Percentiles rank a stretch among this genome's conserved stretches.
These are phyloP conservation scores for Penicillium cosmopolitanum DNA, from an alignment of 495 filamentous ascomycete species.

Conservation along the genomic window DNA sequence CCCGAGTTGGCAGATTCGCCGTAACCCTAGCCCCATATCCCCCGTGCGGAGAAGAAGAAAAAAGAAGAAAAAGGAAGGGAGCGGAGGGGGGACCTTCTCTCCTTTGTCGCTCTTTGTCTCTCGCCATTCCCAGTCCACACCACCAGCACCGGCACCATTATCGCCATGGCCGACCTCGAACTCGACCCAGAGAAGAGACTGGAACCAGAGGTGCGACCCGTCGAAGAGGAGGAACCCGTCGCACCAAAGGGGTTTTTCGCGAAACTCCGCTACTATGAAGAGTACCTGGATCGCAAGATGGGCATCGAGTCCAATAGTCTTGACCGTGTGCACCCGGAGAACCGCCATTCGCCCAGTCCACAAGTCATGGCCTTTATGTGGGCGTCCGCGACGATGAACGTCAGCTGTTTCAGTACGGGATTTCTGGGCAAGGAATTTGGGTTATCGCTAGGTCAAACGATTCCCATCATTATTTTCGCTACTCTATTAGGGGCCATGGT, in stretches of 20 bases:
- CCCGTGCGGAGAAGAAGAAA: conserved; percentile 8
- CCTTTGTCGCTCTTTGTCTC: not conserved
- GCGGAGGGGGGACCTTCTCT: no score
- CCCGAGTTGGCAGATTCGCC: not conserved
- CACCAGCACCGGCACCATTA: not conserved
- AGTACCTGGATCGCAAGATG: conserved; percentile 53
- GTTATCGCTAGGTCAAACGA: conserved; percentile 36
- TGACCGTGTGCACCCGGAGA: conserved; percentile 53
- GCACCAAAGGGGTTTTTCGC: conserved; percentile 33
- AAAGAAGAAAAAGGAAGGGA: not conserved
- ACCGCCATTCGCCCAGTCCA: conserved; percentile 34
- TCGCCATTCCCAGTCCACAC: not conserved
- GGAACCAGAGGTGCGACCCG: conserved; percentile 49
- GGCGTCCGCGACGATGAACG: conserved; percentile 58
- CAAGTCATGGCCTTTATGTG: conserved; percentile 55
- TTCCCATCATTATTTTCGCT: conserved; percentile 40
- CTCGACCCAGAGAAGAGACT: conserved; percentile 52
- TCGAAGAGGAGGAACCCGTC: conserved; percentile 18
- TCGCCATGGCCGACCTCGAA: conserved; percentile 48
- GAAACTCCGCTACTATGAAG: conserved; percentile 48
- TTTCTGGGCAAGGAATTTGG: conserved; percentile 44
- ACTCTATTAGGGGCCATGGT: conserved; percentile 44
- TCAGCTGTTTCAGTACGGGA: conserved; percentile 52
- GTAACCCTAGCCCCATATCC: not conserved
- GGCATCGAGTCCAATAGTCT: conserved; percentile 58